Conservation (phyloP, 2,329 filamentous ascomycete species). For the Aspergillus arachidicola region DNA sequence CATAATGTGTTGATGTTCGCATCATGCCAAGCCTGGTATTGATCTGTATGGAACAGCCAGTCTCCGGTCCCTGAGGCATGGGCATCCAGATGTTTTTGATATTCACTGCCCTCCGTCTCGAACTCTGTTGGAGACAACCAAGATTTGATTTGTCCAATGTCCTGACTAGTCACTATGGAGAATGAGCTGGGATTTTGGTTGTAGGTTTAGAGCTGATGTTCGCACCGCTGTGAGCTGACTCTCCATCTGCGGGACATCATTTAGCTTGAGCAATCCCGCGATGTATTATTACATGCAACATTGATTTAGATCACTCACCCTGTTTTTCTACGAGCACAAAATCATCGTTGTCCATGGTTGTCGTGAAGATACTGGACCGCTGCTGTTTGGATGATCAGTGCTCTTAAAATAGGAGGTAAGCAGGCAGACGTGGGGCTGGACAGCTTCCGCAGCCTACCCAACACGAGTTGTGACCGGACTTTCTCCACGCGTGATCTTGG, state of each 20-base stretch:
- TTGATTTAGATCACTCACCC: not conserved
- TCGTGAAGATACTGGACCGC: not conserved
- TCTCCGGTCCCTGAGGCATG: slow-evolving; percentile 18
- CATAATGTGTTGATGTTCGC: slow-evolving; percentile 18
- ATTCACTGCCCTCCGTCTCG: slow-evolving; percentile 5
- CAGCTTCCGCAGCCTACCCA: not conserved
- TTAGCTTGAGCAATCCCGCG: not conserved
- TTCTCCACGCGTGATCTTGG: too few relatives aligned
- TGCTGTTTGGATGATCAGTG: too few relatives aligned
- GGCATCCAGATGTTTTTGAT: slow-evolving; percentile 11
- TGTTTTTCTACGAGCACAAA: not conserved
- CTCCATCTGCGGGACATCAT: not conserved
- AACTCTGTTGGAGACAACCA: slow-evolving; percentile 15
- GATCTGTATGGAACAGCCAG: slow-evolving; percentile 17
- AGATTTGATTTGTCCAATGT: not conserved
- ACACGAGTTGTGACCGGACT: too few relatives aligned
- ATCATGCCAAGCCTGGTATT: slow-evolving; percentile 18
- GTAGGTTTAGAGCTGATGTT: not conserved
- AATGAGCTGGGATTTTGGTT: not conserved
- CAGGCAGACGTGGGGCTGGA: not conserved
- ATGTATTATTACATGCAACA: too few relatives aligned
- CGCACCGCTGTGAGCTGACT: not conserved
- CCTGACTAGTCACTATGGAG: not conserved
- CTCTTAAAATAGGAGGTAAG: too few relatives aligned
- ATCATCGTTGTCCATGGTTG: not conserved